These are phyloP conservation scores for Gnaphalium uliginosum DNA, from an alignment of 129 eudicot genomes.

Conservation along the genomic window DNA sequence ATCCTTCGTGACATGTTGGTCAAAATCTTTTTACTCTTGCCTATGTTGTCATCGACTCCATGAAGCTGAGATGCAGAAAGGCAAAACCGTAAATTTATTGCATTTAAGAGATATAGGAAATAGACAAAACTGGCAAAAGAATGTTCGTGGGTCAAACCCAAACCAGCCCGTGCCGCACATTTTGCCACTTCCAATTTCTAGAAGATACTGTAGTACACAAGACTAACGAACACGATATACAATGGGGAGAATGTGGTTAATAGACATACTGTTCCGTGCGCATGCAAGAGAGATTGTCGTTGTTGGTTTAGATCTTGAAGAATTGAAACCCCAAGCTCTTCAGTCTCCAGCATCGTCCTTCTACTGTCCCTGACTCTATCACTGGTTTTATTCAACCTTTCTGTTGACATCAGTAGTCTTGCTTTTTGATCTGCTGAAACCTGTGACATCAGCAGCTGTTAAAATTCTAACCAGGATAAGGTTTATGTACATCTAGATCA, in stretches of 20 bases:
- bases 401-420: slow-evolving; percentile 56
- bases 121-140: not conserved
- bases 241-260: not conserved
- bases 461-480: not conserved
- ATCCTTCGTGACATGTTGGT: slow-evolving; percentile 59
- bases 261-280: slow-evolving; percentile 43
- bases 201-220: too few species aligned
- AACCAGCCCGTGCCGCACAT: not conserved
- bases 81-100: not conserved
- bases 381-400: slow-evolving; percentile 50
- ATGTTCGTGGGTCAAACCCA: not conserved
- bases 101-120: not conserved
- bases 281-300: slow-evolving; percentile 56
- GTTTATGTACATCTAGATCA: slow-evolving; percentile 2
- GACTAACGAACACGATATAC: not conserved
- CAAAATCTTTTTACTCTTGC: slow-evolving; percentile 55
- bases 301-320: slow-evolving; percentile 60
- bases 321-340: slow-evolving; percentile 58
- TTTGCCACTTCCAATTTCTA: not conserved
- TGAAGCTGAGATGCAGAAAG: slow-evolving; percentile 42
- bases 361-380: slow-evolving; percentile 57
- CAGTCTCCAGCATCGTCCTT: slow-evolving; percentile 59
- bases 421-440: slow-evolving; percentile 56
- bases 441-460: slow-evolving; percentile 29
- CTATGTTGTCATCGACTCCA: slow-evolving; percentile 56